Conservation (phyloP, 1,284 basidiomycete species). For the Athelia psychrophila region DNA sequence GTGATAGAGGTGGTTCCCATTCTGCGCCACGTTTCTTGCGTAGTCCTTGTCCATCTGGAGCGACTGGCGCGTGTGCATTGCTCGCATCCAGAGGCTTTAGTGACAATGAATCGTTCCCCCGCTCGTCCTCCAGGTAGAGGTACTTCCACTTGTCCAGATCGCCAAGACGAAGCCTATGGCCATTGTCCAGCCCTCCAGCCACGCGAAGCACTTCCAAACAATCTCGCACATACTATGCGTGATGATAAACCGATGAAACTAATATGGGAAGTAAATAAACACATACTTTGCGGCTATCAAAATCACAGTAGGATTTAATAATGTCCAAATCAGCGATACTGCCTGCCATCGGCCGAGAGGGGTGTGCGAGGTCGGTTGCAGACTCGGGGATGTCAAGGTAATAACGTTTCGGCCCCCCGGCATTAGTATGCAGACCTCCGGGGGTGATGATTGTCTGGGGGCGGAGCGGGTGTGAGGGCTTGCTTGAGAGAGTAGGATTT, state of each 20-base stretch:
- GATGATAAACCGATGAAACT: constrained; percentile 8
- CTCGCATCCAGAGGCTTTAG: too few species aligned
- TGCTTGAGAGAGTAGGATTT: constrained; percentile 18
- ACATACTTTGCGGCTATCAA: constrained; percentile 72
- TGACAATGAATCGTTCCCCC: constrained; percentile 23
- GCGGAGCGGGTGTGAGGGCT: constrained; percentile 36
- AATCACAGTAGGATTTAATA: constrained; percentile 88
- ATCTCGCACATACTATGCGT: constrained; percentile 67
- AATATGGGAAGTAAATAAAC: constrained; percentile 1
- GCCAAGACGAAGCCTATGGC: constrained; percentile 53
- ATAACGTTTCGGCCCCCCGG: constrained; percentile 70
- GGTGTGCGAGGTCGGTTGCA: constrained; percentile 62
- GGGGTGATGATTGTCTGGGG: constrained; percentile 39
- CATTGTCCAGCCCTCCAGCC: constrained; percentile 64
- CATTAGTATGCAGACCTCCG: constrained; percentile 49
- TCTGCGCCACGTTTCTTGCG: constrained; percentile 30
- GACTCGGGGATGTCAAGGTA: constrained; percentile 70
- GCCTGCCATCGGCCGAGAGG: constrained; percentile 81
- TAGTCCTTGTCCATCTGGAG: constrained; percentile 4
- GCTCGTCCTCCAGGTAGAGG: constrained; percentile 55
- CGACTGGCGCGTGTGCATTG: too few species aligned
- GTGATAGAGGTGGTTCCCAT: constrained; percentile 34
- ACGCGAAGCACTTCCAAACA: constrained; percentile 72
- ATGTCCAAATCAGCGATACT: constrained; percentile 85
- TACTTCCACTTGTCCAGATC: constrained; percentile 64